phyloP scores from a whole-genome alignment of 2,329 filamentous ascomycete species.

The Cladosporium sp. region DNA sequence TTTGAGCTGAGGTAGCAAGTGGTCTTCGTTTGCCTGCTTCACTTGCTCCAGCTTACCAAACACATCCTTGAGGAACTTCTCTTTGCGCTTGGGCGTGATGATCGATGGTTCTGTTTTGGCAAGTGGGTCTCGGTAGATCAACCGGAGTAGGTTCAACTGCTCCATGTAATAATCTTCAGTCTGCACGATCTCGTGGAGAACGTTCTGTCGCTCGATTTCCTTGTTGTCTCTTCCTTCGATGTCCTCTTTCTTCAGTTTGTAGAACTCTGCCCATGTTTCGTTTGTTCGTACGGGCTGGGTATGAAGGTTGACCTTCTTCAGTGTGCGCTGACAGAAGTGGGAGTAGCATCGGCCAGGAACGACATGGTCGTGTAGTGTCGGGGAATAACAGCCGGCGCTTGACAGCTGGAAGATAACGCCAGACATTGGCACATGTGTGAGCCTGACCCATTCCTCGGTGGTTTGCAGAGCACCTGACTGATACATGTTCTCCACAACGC shows the following conservation, averaged over 20 bases:
- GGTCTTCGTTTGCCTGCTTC: slow-evolving; percentile 87
- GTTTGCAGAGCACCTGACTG: slow-evolving; percentile 73
- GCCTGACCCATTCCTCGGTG: slow-evolving; percentile 98
- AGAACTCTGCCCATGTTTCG: slow-evolving; percentile 88
- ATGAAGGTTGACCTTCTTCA: slow-evolving; percentile 91
- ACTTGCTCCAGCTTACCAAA: slow-evolving; percentile 91
- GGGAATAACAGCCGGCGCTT: slow-evolving; percentile 85
- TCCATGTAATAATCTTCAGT: slow-evolving; percentile 90
- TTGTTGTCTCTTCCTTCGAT: slow-evolving; percentile 73
- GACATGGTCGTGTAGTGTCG: slow-evolving; percentile 70
- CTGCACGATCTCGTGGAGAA: slow-evolving; percentile 90
- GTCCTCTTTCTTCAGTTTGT: slow-evolving; percentile 76
- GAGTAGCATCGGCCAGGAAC: slow-evolving; percentile 83
- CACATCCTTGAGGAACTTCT: slow-evolving; percentile 78
- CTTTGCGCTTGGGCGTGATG: slow-evolving; percentile 73
- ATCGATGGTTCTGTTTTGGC: slow-evolving; percentile 72
- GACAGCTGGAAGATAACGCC: slow-evolving; percentile 94
- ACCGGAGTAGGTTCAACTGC: slow-evolving; percentile 80
- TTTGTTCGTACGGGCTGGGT: slow-evolving; percentile 68
- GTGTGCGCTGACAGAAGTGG: slow-evolving; percentile 85
- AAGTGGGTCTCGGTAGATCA: slow-evolving; percentile 82
- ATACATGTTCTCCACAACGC: slow-evolving; percentile 79
- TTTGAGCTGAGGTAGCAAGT: slow-evolving; percentile 88
- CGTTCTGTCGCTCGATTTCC: slow-evolving; percentile 90
- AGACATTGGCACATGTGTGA: slow-evolving; percentile 75